Evolutionary conservation across 495 filamentous ascomycete genomes (phyloP).

Genomic region (Penicillium psychrofluorescens): DNA sequence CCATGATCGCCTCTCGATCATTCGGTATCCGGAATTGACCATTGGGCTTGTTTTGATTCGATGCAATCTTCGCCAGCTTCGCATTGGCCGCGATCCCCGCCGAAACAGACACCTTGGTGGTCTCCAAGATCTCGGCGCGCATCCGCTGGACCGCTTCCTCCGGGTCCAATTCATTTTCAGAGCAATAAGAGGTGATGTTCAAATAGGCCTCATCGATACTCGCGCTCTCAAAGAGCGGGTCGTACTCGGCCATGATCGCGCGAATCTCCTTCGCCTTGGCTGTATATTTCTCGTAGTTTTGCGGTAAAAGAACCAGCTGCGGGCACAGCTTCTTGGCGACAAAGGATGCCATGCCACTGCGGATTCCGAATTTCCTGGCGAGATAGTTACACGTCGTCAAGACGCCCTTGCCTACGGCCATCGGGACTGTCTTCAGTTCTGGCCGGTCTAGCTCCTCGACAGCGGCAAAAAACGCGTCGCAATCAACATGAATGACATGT

Average conservation of each 20-base stretch:
- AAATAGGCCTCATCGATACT: conserved; percentile 96
- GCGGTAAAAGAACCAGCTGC: conserved; percentile 69
- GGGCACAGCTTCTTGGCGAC: conserved; percentile 94
- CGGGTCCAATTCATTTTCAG: conserved; percentile 56
- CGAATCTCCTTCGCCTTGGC: conserved; percentile 87
- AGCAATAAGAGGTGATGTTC: conserved; percentile 86
- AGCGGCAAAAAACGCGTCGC: conserved; percentile 95
- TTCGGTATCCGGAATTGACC: conserved; percentile 75
- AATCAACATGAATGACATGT: conserved; percentile 85
- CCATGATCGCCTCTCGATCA: conserved; percentile 65
- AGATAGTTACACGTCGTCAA: conserved; percentile 93
- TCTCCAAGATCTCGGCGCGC: conserved; percentile 67
- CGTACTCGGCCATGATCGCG: conserved; percentile 74
- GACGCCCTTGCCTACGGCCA: conserved; percentile 89
- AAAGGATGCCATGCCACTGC: conserved; percentile 93
- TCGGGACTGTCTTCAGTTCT: conserved; percentile 80
- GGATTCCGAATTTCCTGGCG: conserved; percentile 81
- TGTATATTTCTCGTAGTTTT: conserved; percentile 86
- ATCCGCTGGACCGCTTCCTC: conserved; percentile 70
- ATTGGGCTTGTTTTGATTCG: conserved; percentile 94
- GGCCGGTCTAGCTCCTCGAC: conserved; percentile 90
- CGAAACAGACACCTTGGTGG: conserved; percentile 80
- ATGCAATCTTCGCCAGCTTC: conserved; percentile 88
- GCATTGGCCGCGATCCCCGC: conserved; percentile 92
- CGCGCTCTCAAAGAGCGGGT: conserved; percentile 83